Percentiles rank a stretch among this genome's conserved stretches.
These are phyloP conservation scores for Thalassiosira allenii DNA, from an alignment of 352 stramenopile genomes.

Conservation along the genomic window DNA sequence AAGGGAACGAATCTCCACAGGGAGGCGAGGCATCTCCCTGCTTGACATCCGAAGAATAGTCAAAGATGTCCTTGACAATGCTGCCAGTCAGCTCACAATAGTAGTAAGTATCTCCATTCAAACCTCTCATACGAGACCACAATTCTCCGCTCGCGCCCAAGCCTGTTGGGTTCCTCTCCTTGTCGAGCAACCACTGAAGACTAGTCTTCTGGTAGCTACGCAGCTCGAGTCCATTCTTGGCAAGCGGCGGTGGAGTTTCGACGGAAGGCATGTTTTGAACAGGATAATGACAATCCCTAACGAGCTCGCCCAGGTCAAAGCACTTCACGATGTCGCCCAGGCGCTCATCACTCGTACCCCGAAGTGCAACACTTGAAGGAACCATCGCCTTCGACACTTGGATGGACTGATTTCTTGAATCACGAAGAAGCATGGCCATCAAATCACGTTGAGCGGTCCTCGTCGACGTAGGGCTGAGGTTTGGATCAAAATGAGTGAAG, in stretches of 20 bases:
- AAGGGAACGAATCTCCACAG: slow-evolving; percentile 15
- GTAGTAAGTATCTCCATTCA: slow-evolving; percentile 17
- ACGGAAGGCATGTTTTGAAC: slow-evolving; percentile 18
- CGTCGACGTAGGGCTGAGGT: slow-evolving; percentile 1
- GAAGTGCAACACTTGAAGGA: slow-evolving; percentile 23
- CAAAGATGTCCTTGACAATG: slow-evolving; percentile 28
- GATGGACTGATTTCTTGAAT: slow-evolving; percentile 18
- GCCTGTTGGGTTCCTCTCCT: slow-evolving; percentile 29
- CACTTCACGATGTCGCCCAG: slow-evolving; percentile 20
- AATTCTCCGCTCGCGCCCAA: slow-evolving; percentile 27
- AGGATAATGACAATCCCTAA: slow-evolving; percentile 29
- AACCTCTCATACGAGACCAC: slow-evolving; percentile 33
- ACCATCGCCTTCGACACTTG: slow-evolving; percentile 11
- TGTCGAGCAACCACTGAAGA: slow-evolving; percentile 45
- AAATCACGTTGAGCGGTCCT: slow-evolving; percentile 36
- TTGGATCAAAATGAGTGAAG: too few relatives aligned
- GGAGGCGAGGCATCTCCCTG: slow-evolving; percentile 24
- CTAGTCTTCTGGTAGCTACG: slow-evolving; percentile 41
- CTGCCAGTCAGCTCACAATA: slow-evolving; percentile 39
- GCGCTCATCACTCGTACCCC: slow-evolving; percentile 14
- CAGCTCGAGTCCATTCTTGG: slow-evolving; percentile 32
- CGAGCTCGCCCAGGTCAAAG: slow-evolving; percentile 34
- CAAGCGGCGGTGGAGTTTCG: slow-evolving; percentile 21
- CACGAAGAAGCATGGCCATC: slow-evolving; percentile 31
- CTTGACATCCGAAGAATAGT: slow-evolving; percentile 18